These are phyloP conservation scores for Trametes meyenii DNA, from an alignment of 768 basidiomycete genomes.

Conservation along the genomic window DNA sequence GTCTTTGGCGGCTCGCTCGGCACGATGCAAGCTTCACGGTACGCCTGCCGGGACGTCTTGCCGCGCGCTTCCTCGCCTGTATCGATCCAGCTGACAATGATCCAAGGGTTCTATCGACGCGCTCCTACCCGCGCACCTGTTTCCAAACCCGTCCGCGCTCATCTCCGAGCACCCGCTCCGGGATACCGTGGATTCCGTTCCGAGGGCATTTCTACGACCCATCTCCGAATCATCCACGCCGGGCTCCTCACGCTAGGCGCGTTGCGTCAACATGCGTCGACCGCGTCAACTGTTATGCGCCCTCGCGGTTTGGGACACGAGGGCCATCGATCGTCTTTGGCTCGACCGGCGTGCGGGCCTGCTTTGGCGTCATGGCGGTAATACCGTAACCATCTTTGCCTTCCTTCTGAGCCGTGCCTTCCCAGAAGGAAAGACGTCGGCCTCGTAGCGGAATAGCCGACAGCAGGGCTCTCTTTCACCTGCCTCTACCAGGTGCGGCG, in stretches of 20 bases:
- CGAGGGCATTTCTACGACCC: slow-evolving; percentile 8
- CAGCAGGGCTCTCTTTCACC: background rate
- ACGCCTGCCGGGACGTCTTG: background rate
- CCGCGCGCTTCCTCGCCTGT: background rate
- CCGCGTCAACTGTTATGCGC: background rate
- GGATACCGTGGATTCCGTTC: slow-evolving; percentile 16
- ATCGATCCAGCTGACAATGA: background rate
- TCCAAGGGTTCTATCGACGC: background rate
- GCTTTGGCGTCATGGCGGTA: slow-evolving; percentile 3
- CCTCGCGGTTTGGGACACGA: background rate
- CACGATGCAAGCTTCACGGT: background rate
- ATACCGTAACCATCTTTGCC: background rate
- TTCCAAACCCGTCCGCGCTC: background rate
- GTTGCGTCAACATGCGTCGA: slow-evolving; percentile 10
- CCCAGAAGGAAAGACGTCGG: slow-evolving; percentile 12
- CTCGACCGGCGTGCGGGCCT: slow-evolving; percentile 10
- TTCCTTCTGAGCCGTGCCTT: background rate
- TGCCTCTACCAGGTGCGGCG: background rate
- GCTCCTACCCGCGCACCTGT: no score
- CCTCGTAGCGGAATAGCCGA: background rate
- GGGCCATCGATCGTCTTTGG: slow-evolving; percentile 5
- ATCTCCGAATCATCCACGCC: background rate
- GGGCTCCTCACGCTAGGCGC: slow-evolving; percentile 10
- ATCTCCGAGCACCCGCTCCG: slow-evolving; percentile 20
- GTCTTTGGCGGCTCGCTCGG: slow-evolving; percentile 3